Evolutionary conservation across 306 rosid genomes (phyloP).

Genomic region (Cucurbita ficifolia): DNA sequence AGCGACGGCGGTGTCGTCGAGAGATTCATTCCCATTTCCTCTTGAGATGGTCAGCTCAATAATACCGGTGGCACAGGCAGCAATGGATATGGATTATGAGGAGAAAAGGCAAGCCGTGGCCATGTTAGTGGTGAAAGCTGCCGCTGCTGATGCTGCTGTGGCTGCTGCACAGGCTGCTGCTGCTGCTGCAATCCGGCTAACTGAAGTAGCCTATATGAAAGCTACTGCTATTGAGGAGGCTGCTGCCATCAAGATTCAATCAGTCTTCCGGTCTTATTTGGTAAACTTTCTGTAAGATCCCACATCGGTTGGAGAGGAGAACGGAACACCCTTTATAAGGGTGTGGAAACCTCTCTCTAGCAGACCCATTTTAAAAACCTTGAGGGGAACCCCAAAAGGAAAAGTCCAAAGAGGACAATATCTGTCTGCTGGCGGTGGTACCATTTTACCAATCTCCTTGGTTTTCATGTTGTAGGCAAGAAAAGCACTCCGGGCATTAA

Average conservation of each 20-base stretch:
- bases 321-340: too few relatives aligned
- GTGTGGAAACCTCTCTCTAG: too few relatives aligned
- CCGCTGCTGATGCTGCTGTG: slow-evolving; percentile 20
- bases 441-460: not conserved
- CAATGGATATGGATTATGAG: slow-evolving; percentile 29
- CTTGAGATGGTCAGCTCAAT: slow-evolving; percentile 19
- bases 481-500: slow-evolving; percentile 75
- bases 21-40: slow-evolving; percentile 24
- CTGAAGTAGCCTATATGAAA: slow-evolving; percentile 29
- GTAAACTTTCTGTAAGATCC: slow-evolving; percentile 17
- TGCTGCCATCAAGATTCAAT: slow-evolving; percentile 72
- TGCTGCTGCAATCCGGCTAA: slow-evolving; percentile 35
- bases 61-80: slow-evolving; percentile 9
- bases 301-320: too few relatives aligned
- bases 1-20: not conserved
- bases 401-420: too few relatives aligned
- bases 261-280: slow-evolving; percentile 66
- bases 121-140: slow-evolving; percentile 43
- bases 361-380: too few relatives aligned
- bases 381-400: too few relatives aligned
- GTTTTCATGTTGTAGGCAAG: slow-evolving; percentile 42
- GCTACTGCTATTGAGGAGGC: slow-evolving; percentile 30
- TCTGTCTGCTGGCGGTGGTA: not conserved
- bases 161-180: slow-evolving; percentile 72
- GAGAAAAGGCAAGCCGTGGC: slow-evolving; percentile 54